Conservation (phyloP, 2,329 filamentous ascomycete species). For the Amauroascus niger region DNA sequence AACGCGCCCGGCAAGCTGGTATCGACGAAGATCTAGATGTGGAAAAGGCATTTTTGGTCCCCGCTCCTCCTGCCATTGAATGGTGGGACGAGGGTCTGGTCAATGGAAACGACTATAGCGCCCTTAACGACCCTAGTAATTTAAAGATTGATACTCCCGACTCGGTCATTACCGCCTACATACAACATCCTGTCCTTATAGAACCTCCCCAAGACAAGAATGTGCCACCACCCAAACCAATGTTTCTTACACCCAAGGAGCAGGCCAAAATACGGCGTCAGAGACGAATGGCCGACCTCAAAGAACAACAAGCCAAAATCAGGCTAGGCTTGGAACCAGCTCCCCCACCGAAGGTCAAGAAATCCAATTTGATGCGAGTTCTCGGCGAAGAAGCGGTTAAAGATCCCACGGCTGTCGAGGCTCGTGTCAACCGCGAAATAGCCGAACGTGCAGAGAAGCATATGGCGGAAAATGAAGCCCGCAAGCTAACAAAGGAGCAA, state of each 20-base stretch:
- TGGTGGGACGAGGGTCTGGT: conserved; percentile 96
- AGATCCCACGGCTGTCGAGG: conserved; percentile 93
- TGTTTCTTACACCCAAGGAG: conserved; percentile 86
- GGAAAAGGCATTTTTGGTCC: conserved; percentile 80
- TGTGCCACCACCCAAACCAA: conserved; percentile 67
- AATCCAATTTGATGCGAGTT: conserved; percentile 94
- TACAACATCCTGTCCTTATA: conserved; percentile 85
- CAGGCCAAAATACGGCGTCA: conserved; percentile 84
- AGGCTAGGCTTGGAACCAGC: conserved; percentile 80
- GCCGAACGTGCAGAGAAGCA: conserved; percentile 74
- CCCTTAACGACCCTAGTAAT: conserved; percentile 53
- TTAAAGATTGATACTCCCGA: conserved; percentile 70
- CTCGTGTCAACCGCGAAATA: conserved; percentile 85
- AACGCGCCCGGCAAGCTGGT: conserved; percentile 76
- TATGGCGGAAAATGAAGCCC: conserved; percentile 65
- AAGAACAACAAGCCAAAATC: conserved; percentile 95
- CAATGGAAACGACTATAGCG: conserved; percentile 62
- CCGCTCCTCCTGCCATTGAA: conserved; percentile 76
- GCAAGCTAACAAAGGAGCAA: conserved; percentile 82
- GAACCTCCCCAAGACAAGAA: conserved; percentile 87
- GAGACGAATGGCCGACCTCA: conserved; percentile 81
- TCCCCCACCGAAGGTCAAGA: conserved; percentile 91
- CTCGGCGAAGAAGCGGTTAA: conserved; percentile 87
- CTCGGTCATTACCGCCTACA: conserved; percentile 77
- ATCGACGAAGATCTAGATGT: conserved; percentile 84